Conservation (phyloP, 83 land plant species). For the Picea abies region DNA sequence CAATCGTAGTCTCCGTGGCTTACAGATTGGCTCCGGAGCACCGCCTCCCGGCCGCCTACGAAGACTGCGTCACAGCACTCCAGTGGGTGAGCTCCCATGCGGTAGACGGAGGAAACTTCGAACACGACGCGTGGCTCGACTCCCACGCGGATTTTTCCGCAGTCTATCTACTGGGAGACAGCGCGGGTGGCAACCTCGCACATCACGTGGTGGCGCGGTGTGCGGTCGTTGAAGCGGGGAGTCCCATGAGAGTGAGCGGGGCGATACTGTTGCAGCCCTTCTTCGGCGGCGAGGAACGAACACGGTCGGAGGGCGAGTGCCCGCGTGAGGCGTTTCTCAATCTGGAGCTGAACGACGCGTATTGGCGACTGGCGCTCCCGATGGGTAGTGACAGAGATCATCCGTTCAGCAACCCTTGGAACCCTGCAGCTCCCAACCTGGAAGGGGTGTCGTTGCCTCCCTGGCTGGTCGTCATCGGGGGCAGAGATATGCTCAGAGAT, state of each 20-base stretch:
- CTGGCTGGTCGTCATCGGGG: no score
- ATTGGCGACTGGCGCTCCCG: constrained; percentile 43
- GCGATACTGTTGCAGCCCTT: constrained; percentile 51
- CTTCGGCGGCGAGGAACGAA: constrained; percentile 63
- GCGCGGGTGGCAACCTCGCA: constrained; percentile 21
- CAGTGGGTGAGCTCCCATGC: constrained; percentile 26
- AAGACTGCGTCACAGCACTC: constrained; percentile 32
- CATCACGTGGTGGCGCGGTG: constrained; percentile 1
- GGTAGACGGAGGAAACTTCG: background rate
- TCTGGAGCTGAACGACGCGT: constrained; percentile 23
- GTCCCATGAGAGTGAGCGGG: constrained; percentile 18
- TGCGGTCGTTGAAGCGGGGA: background rate
- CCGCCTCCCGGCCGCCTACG: no score
- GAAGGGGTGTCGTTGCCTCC: no score
- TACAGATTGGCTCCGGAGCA: no score
- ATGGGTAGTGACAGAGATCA: constrained; percentile 48
- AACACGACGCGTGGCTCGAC: background rate
- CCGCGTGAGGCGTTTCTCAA: constrained; percentile 14
- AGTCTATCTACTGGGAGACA: constrained; percentile 26
- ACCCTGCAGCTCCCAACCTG: no score
- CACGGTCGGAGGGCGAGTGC: constrained; percentile 34
- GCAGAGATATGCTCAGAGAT: no score
- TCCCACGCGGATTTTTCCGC: background rate
- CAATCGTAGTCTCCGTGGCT: constrained; percentile 40
- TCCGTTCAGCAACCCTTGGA: constrained; percentile 25